Percentiles rank a stretch among this genome's conserved stretches.
Conservation (phyloP, 257 asterid species). For the Parsonsia alboflavescens region DNA sequence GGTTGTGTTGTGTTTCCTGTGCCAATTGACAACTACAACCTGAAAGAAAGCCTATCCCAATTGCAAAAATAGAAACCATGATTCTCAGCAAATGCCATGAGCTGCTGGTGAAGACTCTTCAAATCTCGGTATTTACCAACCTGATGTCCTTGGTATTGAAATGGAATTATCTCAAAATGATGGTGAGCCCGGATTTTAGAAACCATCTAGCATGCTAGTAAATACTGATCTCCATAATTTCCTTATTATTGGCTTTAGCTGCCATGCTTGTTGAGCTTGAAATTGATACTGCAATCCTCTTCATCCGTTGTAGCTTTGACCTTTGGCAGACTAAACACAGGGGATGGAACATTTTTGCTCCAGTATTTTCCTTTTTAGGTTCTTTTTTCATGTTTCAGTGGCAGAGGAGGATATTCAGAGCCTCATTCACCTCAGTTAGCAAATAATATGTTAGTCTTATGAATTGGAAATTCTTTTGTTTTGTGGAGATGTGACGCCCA, state of each 20-base stretch:
- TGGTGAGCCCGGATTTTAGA: conserved; percentile 14
- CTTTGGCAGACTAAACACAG: not conserved
- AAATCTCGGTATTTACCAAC: conserved; percentile 8
- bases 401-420: conserved; percentile 9
- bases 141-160: conserved; percentile 15
- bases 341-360: not conserved
- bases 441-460: not conserved
- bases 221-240: not conserved
- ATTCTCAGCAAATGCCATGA: not conserved
- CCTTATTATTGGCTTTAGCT: conserved; percentile 11
- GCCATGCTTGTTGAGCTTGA: conserved; percentile 7
- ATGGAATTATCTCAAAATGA: conserved; percentile 9
- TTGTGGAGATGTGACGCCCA: not conserved
- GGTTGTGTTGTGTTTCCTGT: not conserved
- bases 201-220: not conserved
- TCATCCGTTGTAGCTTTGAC: not conserved
- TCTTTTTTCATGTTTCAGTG: conserved; percentile 5
- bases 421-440: not conserved
- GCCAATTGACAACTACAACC: not conserved
- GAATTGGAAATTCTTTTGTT: not conserved
- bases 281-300: conserved; percentile 3
- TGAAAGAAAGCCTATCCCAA: not conserved
- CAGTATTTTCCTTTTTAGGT: not conserved
- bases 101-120: conserved; percentile 8
- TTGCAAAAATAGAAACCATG: not conserved